Conservation (phyloP, 495 filamentous ascomycete species). For the Podospora anserina region DNA sequence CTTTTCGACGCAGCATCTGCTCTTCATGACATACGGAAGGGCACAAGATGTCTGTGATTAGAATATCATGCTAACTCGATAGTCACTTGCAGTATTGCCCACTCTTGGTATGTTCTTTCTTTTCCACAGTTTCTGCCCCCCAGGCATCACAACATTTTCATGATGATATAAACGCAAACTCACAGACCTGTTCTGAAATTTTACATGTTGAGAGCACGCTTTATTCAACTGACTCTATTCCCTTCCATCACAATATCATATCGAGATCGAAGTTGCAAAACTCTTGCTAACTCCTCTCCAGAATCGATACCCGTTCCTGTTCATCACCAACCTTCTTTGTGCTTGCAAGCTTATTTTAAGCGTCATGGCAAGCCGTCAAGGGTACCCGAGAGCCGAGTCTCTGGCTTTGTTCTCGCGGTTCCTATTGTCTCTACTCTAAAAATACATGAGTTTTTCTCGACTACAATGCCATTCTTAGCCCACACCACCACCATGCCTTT, state of each 20-base stretch:
- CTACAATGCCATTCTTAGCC: background rate
- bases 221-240: slow-evolving; percentile 37
- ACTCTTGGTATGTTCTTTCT: slow-evolving; percentile 7
- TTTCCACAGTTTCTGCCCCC: background rate
- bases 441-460: background rate
- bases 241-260: background rate
- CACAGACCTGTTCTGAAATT: slow-evolving; percentile 61
- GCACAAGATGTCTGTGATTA: background rate
- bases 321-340: background rate
- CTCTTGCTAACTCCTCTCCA: background rate
- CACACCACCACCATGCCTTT: background rate
- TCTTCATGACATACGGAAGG: background rate
- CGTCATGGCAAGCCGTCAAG: background rate
- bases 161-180: slow-evolving; percentile 51
- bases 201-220: slow-evolving; percentile 48
- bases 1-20: background rate
- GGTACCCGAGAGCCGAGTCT: background rate
- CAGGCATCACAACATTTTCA: slow-evolving; percentile 14
- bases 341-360: slow-evolving; percentile 3
- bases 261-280: background rate
- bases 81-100: background rate
- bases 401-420: slow-evolving; percentile 1
- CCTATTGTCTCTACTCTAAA: background rate
- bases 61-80: background rate
- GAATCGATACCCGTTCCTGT: background rate